A percentile compares a stretch with the other conserved stretches of the same genome.
Evolutionary conservation across 164 flowering plant species (phyloP).

Genomic region (Berberis thunbergii): DNA sequence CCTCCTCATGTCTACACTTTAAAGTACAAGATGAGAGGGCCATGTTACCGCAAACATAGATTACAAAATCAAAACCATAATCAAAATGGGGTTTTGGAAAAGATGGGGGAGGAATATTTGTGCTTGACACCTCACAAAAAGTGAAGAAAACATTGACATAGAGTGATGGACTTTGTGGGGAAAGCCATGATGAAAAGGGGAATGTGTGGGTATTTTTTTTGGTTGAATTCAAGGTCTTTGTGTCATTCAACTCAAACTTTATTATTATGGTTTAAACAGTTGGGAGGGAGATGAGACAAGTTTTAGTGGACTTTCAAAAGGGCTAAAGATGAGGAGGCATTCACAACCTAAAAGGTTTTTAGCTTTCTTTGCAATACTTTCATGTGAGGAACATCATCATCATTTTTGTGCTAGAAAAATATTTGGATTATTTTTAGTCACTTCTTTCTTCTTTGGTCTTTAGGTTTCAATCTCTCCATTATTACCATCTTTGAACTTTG

Average conservation of each 20-base stretch:
- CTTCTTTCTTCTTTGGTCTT: too few species aligned
- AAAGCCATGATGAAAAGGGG: background rate
- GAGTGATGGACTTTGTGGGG: background rate
- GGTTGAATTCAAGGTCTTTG: background rate
- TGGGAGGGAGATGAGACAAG: background rate
- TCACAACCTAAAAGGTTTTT: background rate
- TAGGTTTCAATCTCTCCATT: too few species aligned
- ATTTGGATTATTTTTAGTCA: background rate
- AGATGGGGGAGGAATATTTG: background rate
- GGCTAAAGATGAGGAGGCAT: background rate
- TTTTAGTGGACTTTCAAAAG: background rate
- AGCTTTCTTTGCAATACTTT: background rate
- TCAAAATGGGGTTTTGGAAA: background rate
- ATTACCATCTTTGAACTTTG: too few species aligned
- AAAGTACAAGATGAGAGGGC: background rate
- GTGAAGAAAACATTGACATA: background rate
- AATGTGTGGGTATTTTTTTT: background rate
- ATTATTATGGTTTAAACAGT: too few species aligned
- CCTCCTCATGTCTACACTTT: background rate
- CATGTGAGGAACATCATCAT: background rate
- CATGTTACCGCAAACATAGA: background rate
- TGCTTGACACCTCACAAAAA: conserved; percentile 1
- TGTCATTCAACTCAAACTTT: too few species aligned
- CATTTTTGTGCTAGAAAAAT: background rate
- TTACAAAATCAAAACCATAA: background rate